A percentile compares a stretch with the other conserved stretches of the same genome.
phyloP scores from a whole-genome alignment of 495 filamentous ascomycete species.

The Trichoderma erinaceum region DNA sequence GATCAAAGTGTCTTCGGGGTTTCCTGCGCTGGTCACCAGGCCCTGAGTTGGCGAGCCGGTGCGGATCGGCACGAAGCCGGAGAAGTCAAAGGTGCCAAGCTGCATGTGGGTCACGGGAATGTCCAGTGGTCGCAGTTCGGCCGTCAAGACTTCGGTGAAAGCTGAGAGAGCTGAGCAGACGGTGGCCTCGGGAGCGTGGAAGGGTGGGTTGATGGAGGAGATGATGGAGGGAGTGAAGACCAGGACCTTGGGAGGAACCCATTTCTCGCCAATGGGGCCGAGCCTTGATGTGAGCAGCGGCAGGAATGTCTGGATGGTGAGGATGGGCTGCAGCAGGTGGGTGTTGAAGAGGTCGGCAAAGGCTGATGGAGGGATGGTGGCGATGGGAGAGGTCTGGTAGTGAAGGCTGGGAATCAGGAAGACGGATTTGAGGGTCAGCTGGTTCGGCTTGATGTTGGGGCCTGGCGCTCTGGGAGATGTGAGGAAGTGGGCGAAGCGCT shows the following conservation, averaged over 20 bases:
- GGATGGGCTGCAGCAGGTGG: constrained; percentile 84
- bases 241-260: constrained; percentile 54
- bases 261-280: constrained; percentile 34
- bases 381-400: constrained; percentile 69
- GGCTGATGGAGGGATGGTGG: constrained; percentile 69
- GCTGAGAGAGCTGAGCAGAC: constrained; percentile 70
- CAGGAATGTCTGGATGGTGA: constrained; percentile 79
- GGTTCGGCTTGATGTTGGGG: constrained; percentile 63
- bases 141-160: constrained; percentile 68
- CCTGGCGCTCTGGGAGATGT: constrained; percentile 64
- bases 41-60: constrained; percentile 30
- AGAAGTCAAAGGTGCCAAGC: constrained; percentile 76
- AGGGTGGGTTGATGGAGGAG: constrained; percentile 72
- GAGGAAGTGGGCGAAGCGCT: constrained; percentile 60
- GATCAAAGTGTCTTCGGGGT: constrained; percentile 53
- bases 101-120: constrained; percentile 78
- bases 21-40: constrained; percentile 21
- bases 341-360: constrained; percentile 89
- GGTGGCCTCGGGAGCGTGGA: constrained; percentile 75
- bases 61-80: constrained; percentile 36
- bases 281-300: constrained; percentile 61
- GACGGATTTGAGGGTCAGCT: constrained; percentile 67
- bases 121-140: constrained; percentile 64
- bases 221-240: constrained; percentile 82
- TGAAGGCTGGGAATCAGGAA: constrained; percentile 69